Evolutionary conservation across 2,329 filamentous ascomycete species (phyloP).

Genomic region (Diplodia intermedia): DNA sequence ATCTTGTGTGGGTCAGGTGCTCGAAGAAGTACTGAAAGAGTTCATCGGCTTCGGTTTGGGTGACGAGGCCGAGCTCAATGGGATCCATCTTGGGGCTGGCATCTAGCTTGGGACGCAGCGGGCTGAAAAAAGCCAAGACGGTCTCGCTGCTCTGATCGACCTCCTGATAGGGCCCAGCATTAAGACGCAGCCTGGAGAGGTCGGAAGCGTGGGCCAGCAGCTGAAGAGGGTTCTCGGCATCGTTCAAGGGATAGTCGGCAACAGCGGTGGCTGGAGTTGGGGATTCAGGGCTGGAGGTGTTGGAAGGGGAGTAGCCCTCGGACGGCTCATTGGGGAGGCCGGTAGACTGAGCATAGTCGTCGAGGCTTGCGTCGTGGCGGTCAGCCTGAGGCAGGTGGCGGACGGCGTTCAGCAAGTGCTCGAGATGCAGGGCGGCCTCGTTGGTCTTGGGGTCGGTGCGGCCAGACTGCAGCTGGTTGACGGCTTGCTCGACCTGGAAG

Average conservation of each 20-base stretch:
- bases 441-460: constrained; percentile 18
- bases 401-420: constrained; percentile 16
- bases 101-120: constrained; percentile 68
- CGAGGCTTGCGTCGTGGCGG: constrained; percentile 34
- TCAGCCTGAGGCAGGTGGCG: constrained; percentile 54
- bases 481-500: constrained; percentile 74
- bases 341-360: constrained; percentile 37
- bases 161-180: constrained; percentile 9
- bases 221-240: constrained; percentile 77
- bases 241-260: constrained; percentile 65
- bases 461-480: constrained; percentile 34
- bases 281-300: constrained; percentile 21
- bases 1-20: constrained; percentile 74
- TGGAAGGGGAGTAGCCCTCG: constrained; percentile 18
- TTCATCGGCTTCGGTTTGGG: constrained; percentile 67
- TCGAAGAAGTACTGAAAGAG: constrained; percentile 73
- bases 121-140: constrained; percentile 66
- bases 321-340: constrained; percentile 1
- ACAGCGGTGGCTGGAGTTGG: constrained; percentile 33
- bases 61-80: constrained; percentile 72
- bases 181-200: constrained; percentile 45
- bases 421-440: constrained; percentile 9
- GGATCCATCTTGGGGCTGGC: constrained; percentile 70
- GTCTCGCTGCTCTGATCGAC: constrained; percentile 6
- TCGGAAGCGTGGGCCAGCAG: constrained; percentile 76